A percentile compares a stretch with the other conserved stretches of the same genome.
These are phyloP conservation scores for Psilocybe cubensis DNA, from an alignment of 768 basidiomycete species.

Conservation along the genomic window DNA sequence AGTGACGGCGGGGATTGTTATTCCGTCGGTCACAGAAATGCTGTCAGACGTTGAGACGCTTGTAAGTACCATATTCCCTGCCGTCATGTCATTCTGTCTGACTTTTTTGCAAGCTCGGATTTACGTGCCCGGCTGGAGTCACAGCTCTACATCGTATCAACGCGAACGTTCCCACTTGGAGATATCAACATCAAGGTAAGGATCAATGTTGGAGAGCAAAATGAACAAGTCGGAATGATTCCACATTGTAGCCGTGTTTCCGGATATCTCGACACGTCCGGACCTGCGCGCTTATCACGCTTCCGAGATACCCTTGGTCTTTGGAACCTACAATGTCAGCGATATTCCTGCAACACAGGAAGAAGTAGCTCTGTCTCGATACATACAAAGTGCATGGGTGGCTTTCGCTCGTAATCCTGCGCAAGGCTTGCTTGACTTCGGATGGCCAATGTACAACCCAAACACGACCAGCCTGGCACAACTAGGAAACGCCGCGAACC, in stretches of 20 bases:
- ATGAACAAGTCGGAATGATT: neutral
- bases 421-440: constrained; percentile 27
- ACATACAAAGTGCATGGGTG: constrained; percentile 42
- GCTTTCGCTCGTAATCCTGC: constrained; percentile 41
- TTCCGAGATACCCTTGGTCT: constrained; percentile 43
- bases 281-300: constrained; percentile 41
- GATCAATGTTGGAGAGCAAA: no score
- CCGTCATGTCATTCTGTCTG: neutral
- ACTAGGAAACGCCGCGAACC: constrained; percentile 22
- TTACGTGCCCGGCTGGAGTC: constrained; percentile 31
- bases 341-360: constrained; percentile 20
- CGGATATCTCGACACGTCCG: constrained; percentile 32
- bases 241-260: constrained; percentile 32
- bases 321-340: constrained; percentile 35
- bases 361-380: constrained; percentile 33
- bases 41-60: constrained; percentile 32
- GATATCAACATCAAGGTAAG: constrained; percentile 30
- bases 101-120: constrained; percentile 19
- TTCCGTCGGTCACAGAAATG: constrained; percentile 32
- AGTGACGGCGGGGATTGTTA: constrained; percentile 24
- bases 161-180: constrained; percentile 30
- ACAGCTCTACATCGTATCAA: constrained; percentile 27
- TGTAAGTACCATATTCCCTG: constrained; percentile 17
- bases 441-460: constrained; percentile 27
- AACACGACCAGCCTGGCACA: constrained; percentile 18